Percentiles rank a stretch among this genome's conserved stretches.
Conservation (phyloP, 257 asterid genomes). For the Nicotiana sylvestris region DNA sequence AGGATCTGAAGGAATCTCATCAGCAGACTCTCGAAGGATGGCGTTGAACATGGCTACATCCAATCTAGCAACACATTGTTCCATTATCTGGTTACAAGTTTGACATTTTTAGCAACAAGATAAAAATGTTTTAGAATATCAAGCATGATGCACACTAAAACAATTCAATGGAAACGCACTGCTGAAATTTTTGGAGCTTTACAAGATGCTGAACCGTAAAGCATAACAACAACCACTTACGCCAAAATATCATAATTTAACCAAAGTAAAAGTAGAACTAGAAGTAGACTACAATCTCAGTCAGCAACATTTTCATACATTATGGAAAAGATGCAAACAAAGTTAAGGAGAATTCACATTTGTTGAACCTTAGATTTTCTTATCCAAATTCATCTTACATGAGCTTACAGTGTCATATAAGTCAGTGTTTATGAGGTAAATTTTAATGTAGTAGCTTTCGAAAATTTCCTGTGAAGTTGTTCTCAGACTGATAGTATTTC, state of each 20-base stretch:
- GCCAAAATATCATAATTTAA: neutral
- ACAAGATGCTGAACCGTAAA: neutral
- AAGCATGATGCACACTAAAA: neutral
- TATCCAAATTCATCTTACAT: neutral
- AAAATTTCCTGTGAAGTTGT: neutral
- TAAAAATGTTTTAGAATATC: neutral
- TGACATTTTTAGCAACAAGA: neutral
- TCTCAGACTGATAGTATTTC: neutral
- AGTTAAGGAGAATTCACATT: neutral
- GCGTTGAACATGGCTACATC: slow-evolving; percentile 92
- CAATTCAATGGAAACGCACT: neutral
- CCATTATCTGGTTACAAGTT: slow-evolving; percentile 58
- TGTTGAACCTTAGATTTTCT: neutral
- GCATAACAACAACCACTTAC: neutral
- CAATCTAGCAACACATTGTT: slow-evolving; percentile 63
- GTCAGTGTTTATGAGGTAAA: neutral
- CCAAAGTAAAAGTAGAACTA: neutral
- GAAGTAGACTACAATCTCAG: neutral
- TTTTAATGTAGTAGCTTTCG: neutral
- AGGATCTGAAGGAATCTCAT: slow-evolving; percentile 86
- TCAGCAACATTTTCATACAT: neutral
- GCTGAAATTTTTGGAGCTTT: neutral
- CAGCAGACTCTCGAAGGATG: slow-evolving; percentile 68
- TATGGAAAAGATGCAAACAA: neutral
- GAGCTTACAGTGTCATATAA: neutral